These are phyloP conservation scores for Malassezia pachydermatis DNA, from an alignment of 1,284 basidiomycete genomes.

Conservation along the genomic window DNA sequence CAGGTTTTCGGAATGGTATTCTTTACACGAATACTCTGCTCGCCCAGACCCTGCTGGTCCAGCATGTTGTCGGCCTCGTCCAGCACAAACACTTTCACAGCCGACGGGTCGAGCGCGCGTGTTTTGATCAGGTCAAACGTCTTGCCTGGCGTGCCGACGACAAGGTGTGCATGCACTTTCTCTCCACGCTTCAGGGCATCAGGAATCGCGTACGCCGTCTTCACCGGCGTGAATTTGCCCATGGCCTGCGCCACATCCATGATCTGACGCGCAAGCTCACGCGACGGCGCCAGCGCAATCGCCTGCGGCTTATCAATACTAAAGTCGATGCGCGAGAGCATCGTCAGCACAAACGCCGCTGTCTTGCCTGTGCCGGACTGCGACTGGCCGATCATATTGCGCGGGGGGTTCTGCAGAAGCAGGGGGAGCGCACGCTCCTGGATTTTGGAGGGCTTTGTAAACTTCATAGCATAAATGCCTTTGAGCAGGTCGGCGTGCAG, in stretches of 20 bases:
- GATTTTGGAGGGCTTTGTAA: constrained; percentile 96
- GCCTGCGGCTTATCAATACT: constrained; percentile 67
- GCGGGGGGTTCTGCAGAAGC: constrained; percentile 81
- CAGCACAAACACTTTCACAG: constrained; percentile 85
- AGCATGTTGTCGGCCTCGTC: constrained; percentile 99
- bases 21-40: constrained; percentile 88
- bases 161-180: constrained; percentile 72
- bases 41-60: constrained; percentile 87
- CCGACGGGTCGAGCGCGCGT: constrained; percentile 56
- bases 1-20: constrained; percentile 60
- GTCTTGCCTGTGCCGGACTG: constrained; percentile 99
- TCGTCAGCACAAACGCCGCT: constrained; percentile 92
- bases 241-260: constrained; percentile 87
- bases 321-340: constrained; percentile 89
- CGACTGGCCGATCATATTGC: constrained; percentile 98
- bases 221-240: constrained; percentile 86
- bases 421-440: constrained; percentile 93
- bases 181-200: constrained; percentile 60
- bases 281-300: constrained; percentile 56
- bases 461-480: constrained; percentile 92
- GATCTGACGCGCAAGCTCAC: constrained; percentile 94
- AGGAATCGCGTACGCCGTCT: constrained; percentile 89
- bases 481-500: constrained; percentile 73
- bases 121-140: constrained; percentile 65
- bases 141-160: constrained; percentile 94